These are phyloP conservation scores for Dipodascus albidus DNA, from an alignment of 805 yeast genomes.

Conservation along the genomic window DNA sequence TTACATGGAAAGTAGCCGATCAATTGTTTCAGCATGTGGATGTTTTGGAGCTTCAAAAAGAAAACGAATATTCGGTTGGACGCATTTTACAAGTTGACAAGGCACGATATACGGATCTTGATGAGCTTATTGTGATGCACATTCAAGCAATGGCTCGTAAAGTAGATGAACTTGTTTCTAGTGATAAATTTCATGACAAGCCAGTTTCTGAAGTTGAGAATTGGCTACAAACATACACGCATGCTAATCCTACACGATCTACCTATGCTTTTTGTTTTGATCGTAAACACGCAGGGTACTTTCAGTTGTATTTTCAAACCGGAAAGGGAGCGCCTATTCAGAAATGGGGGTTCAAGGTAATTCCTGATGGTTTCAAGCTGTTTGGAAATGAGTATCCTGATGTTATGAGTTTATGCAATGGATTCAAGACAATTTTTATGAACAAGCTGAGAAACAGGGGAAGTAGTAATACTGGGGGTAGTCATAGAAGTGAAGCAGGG, in stretches of 20 bases:
- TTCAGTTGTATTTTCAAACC: slow-evolving; percentile 75
- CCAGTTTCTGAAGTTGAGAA: slow-evolving; percentile 67
- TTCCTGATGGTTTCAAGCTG: slow-evolving; percentile 75
- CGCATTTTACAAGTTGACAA: slow-evolving; percentile 53
- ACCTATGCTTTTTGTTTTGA: slow-evolving; percentile 87
- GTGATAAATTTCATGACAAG: slow-evolving; percentile 83
- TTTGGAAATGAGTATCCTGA: slow-evolving; percentile 79
- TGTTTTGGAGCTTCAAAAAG: slow-evolving; percentile 62
- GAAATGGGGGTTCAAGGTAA: slow-evolving; percentile 86
- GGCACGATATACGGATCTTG: slow-evolving; percentile 71
- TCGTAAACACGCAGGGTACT: slow-evolving; percentile 90
- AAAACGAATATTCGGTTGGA: slow-evolving; percentile 51
- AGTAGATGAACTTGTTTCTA: slow-evolving; percentile 71
- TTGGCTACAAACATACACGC: slow-evolving; percentile 81
- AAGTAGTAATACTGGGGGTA: slow-evolving; percentile 82
- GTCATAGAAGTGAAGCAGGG: slow-evolving; percentile 93
- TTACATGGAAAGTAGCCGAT: slow-evolving; percentile 94
- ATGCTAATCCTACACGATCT: slow-evolving; percentile 82
- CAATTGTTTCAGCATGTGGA: slow-evolving; percentile 86
- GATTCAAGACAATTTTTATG: slow-evolving; percentile 59
- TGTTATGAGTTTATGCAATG: slow-evolving; percentile 80
- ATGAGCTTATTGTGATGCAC: slow-evolving; percentile 82
- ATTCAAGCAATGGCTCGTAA: slow-evolving; percentile 73
- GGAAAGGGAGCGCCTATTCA: slow-evolving; percentile 36
- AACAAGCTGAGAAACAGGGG: slow-evolving; percentile 33